Percentiles rank a stretch among this genome's conserved stretches.
Conservation (phyloP, 2,329 filamentous ascomycete species). For the Fusarium sp. region DNA sequence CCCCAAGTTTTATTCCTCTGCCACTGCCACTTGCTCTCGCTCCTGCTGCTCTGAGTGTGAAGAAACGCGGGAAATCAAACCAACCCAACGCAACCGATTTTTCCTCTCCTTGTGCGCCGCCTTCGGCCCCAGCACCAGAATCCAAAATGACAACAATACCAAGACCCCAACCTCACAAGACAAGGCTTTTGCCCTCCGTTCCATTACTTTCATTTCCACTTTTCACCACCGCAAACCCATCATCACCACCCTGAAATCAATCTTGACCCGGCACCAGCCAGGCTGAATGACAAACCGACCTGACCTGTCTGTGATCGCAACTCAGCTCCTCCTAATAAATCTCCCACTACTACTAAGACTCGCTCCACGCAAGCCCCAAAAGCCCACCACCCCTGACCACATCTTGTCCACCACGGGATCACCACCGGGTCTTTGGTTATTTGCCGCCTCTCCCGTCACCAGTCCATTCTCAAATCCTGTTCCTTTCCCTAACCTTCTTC, state of each 20-base stretch:
- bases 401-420: constrained; percentile 43
- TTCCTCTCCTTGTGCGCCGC: constrained; percentile 50
- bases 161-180: constrained; percentile 51
- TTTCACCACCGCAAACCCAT: constrained; percentile 31
- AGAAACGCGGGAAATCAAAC: constrained; percentile 42
- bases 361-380: constrained; percentile 45
- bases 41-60: background rate
- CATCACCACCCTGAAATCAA: constrained; percentile 36
- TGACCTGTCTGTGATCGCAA: constrained; percentile 25
- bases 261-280: background rate
- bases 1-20: constrained; percentile 16
- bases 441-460: constrained; percentile 42
- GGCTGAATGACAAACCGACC: background rate
- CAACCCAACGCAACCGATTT: constrained; percentile 45
- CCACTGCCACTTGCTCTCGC: background rate
- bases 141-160: constrained; percentile 52
- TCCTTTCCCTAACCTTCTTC: constrained; percentile 23
- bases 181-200: constrained; percentile 44
- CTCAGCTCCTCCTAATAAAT: constrained; percentile 38
- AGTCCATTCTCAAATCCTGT: constrained; percentile 36
- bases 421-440: constrained; percentile 40
- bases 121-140: constrained; percentile 50
- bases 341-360: constrained; percentile 31
- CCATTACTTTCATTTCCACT: constrained; percentile 39
- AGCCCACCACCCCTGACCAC: constrained; percentile 44